These are phyloP conservation scores for Aureobasidium mangrovei DNA, from an alignment of 2,329 filamentous ascomycete genomes.

Conservation along the genomic window DNA sequence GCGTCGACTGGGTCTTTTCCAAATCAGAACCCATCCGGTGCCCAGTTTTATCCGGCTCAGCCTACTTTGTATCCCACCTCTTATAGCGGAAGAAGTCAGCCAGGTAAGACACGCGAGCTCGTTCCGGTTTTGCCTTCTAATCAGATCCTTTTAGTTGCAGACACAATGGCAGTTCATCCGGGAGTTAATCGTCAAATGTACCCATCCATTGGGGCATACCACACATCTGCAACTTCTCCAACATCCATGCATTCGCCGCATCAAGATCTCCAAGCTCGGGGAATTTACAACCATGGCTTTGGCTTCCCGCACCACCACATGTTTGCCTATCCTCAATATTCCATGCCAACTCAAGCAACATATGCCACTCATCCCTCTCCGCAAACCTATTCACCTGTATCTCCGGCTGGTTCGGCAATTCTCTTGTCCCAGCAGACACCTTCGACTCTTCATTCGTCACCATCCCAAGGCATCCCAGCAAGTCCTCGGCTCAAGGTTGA, in stretches of 20 bases:
- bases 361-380: constrained; percentile 49
- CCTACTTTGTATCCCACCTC: constrained; percentile 69
- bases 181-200: constrained; percentile 61
- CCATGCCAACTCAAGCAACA: constrained; percentile 44
- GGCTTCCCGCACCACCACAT: constrained; percentile 77
- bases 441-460: constrained; percentile 25
- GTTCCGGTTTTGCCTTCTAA: constrained; percentile 45
- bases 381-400: constrained; percentile 48
- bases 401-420: constrained; percentile 35
- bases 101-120: background rate
- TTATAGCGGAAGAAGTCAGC: constrained; percentile 71
- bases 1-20: background rate
- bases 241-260: constrained; percentile 86
- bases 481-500: constrained; percentile 45
- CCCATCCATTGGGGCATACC: constrained; percentile 70
- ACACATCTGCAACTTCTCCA: constrained; percentile 89
- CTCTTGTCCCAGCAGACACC: constrained; percentile 47
- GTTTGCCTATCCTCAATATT: constrained; percentile 57
- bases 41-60: constrained; percentile 63
- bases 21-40: background rate
- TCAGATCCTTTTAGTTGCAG: constrained; percentile 38
- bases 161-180: constrained; percentile 55
- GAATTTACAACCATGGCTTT: constrained; percentile 69
- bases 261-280: constrained; percentile 77
- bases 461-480: constrained; percentile 49